Conservation (phyloP, 768 basidiomycete species). For the Amyloporia xantha region DNA sequence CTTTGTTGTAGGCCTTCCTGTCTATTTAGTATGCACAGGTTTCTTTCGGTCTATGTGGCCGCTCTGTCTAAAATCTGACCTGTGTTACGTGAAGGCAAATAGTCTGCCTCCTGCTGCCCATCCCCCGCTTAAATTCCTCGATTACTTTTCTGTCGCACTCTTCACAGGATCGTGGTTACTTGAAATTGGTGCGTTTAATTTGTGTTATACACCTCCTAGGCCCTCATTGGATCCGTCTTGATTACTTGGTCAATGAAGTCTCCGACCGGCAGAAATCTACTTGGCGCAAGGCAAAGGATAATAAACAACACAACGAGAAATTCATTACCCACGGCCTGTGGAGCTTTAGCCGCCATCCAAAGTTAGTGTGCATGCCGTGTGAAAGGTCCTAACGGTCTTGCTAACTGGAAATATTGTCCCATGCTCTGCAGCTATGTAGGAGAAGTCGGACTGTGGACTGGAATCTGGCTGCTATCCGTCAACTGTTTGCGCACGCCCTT, state of each 20-base stretch:
- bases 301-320: conserved; percentile 60
- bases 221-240: background rate
- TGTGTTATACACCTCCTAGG: background rate
- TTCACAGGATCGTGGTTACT: conserved; percentile 51
- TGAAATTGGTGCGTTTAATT: conserved; percentile 35
- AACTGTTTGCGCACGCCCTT: conserved; percentile 38
- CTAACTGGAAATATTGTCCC: background rate
- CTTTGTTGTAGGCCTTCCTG: conserved; percentile 58
- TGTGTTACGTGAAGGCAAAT: conserved; percentile 31
- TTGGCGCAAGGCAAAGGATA: conserved; percentile 54
- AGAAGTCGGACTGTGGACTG: conserved; percentile 65
- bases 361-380: conserved; percentile 44
- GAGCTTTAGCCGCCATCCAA: conserved; percentile 64
- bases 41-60: background rate
- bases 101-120: conserved; percentile 42
- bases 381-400: background rate
- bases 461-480: conserved; percentile 54
- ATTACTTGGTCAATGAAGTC: too few relatives aligned
- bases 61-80: background rate
- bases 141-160: conserved; percentile 49
- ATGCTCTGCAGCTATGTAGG: conserved; percentile 53
- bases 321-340: conserved; percentile 68
- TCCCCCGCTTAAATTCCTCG: conserved; percentile 44
- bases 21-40: conserved; percentile 40
- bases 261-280: conserved; percentile 60